Percentiles rank a stretch among this genome's conserved stretches.
These are phyloP conservation scores for Dioscorea zingiberensis DNA, from an alignment of 106 monocot genomes.

Conservation along the genomic window DNA sequence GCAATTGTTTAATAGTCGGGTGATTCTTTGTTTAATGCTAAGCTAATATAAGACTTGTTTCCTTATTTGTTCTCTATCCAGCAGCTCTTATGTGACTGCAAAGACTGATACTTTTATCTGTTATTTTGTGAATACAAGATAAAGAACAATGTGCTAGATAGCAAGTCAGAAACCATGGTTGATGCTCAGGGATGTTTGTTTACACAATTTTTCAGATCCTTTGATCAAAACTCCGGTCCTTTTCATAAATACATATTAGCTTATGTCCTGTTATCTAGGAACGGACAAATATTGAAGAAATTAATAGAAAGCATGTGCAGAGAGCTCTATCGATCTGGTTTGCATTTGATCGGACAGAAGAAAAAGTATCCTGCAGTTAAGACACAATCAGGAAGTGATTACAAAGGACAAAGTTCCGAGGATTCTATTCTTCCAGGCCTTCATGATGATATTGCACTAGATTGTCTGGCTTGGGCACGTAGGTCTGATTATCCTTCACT, in stretches of 20 bases:
- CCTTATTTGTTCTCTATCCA: too few species aligned
- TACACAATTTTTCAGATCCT: neutral
- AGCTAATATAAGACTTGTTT: too few species aligned
- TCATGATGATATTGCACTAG: slow-evolving; percentile 22
- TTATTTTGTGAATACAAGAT: neutral
- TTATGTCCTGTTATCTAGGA: slow-evolving; percentile 13
- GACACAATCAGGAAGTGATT: slow-evolving; percentile 1
- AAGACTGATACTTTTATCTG: too few species aligned
- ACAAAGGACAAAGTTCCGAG: slow-evolving; percentile 11
- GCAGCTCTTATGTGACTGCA: too few species aligned
- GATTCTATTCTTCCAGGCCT: slow-evolving; percentile 19
- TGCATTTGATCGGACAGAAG: slow-evolving; percentile 1
- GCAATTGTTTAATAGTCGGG: too few species aligned
- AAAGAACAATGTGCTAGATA: neutral
- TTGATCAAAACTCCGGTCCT: slow-evolving; percentile 6
- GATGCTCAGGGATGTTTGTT: slow-evolving; percentile 6
- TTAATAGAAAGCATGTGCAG: neutral
- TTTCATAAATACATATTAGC: slow-evolving; percentile 15
- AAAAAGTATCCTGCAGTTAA: slow-evolving; percentile 7
- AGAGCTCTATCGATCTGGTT: neutral
- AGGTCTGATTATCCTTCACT: slow-evolving; percentile 33
- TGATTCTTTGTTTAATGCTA: too few species aligned
- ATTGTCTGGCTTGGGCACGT: slow-evolving; percentile 25
- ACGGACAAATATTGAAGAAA: slow-evolving; percentile 1
- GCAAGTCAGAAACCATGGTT: slow-evolving; percentile 6